Conservation (phyloP, 768 basidiomycete genomes). For the Exidia glandulosa region DNA sequence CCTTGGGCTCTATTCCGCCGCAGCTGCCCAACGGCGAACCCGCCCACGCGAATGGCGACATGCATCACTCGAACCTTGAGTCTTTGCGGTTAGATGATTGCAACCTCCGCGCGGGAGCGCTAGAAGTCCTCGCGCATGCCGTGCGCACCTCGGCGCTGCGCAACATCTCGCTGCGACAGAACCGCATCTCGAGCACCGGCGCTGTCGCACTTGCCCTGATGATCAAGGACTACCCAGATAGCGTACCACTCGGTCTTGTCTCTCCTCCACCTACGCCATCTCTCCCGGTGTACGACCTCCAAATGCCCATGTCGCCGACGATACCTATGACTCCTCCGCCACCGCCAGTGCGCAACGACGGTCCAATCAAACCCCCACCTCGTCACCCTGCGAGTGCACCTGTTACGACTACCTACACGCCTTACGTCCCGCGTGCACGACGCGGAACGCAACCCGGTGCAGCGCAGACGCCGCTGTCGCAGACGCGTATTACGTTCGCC, state of each 20-base stretch:
- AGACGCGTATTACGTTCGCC: neutral
- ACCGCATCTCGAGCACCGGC: slow-evolving; percentile 73
- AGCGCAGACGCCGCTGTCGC: slow-evolving; percentile 1
- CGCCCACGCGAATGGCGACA: slow-evolving; percentile 5
- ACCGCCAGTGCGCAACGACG: slow-evolving; percentile 22
- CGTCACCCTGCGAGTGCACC: slow-evolving; percentile 37
- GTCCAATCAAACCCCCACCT: slow-evolving; percentile 36
- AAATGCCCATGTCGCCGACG: slow-evolving; percentile 22
- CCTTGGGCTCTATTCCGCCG: slow-evolving; percentile 32
- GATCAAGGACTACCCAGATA: slow-evolving; percentile 92
- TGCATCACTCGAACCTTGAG: slow-evolving; percentile 36
- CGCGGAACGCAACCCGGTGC: slow-evolving; percentile 24
- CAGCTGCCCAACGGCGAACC: slow-evolving; percentile 8
- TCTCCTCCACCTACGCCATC: slow-evolving; percentile 15
- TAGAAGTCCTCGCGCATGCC: slow-evolving; percentile 74
- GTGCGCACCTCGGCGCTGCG: slow-evolving; percentile 74
- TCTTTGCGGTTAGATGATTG: slow-evolving; percentile 88
- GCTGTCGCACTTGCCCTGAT: slow-evolving; percentile 89
- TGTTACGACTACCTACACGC: slow-evolving; percentile 68
- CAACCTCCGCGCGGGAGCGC: slow-evolving; percentile 51
- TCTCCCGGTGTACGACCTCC: slow-evolving; percentile 22
- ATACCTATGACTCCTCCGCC: slow-evolving; percentile 12
- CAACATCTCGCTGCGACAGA: slow-evolving; percentile 84
- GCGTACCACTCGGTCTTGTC: slow-evolving; percentile 27
- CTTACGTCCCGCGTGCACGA: slow-evolving; percentile 62